These are phyloP conservation scores for Bolboschoenoplectus hybrid DNA, from an alignment of 202 grass and related monocot species.

Conservation along the genomic window DNA sequence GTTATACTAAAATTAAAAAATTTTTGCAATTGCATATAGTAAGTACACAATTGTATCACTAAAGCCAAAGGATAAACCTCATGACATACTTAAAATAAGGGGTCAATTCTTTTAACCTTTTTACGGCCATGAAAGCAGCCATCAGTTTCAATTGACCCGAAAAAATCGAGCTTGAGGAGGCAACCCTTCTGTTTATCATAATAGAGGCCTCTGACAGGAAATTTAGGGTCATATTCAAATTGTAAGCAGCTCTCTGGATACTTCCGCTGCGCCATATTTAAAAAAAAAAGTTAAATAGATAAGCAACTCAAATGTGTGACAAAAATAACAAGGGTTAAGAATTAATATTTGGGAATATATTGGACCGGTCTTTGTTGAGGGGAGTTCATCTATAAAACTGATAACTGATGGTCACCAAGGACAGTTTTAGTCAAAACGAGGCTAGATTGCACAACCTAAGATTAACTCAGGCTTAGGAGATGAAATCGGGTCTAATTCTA, in stretches of 20 bases:
- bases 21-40: too few species aligned
- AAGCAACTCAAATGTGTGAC: not conserved
- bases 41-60: slow-evolving; percentile 9
- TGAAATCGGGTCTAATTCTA: not conserved
- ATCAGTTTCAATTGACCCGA: slow-evolving; percentile 88
- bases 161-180: slow-evolving; percentile 95
- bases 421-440: not conserved
- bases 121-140: slow-evolving; percentile 84
- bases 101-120: slow-evolving; percentile 51
- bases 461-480: not conserved
- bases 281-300: not conserved
- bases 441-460: not conserved
- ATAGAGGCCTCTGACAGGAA: slow-evolving; percentile 92
- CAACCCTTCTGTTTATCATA: slow-evolving; percentile 91
- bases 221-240: slow-evolving; percentile 80
- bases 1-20: not conserved
- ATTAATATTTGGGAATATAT: not conserved
- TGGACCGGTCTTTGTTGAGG: not conserved
- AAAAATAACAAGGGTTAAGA: not conserved
- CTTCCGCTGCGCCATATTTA: slow-evolving; percentile 60
- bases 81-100: not conserved
- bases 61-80: not conserved
- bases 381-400: not conserved
- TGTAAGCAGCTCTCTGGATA: slow-evolving; percentile 92
- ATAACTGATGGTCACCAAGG: not conserved